Conservation (phyloP, 2,329 filamentous ascomycete genomes). For the Pyricularia sp. region DNA sequence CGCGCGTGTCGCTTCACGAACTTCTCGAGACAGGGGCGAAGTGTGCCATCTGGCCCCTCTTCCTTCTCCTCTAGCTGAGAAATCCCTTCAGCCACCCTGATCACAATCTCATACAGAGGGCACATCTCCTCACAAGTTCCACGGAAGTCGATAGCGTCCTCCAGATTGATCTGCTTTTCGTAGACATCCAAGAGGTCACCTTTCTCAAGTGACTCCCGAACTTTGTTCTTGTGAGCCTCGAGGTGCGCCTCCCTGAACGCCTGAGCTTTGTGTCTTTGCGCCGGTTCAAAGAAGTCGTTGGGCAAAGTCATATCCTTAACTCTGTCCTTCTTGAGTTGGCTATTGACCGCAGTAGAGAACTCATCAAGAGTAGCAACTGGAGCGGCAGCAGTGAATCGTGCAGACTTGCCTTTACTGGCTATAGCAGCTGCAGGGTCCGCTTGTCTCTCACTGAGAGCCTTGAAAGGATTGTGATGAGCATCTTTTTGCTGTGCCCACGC, state of each 20-base stretch:
- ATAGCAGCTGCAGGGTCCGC: not conserved
- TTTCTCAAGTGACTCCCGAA: conserved; percentile 43
- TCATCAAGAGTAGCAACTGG: conserved; percentile 6
- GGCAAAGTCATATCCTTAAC: conserved; percentile 44
- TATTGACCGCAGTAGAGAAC: conserved; percentile 37
- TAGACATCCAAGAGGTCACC: conserved; percentile 52
- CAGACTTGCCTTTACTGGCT: not conserved
- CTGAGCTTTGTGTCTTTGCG: conserved; percentile 37
- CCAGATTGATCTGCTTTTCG: conserved; percentile 45
- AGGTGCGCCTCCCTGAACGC: conserved; percentile 37
- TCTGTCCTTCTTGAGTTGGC: conserved; percentile 39
- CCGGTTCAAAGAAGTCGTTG: conserved; percentile 36
- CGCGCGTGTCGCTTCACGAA: conserved; percentile 58
- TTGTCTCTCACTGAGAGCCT: conserved; percentile 2
- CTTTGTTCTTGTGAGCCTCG: conserved; percentile 43
- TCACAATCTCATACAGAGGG: conserved; percentile 52
- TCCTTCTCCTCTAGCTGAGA: conserved; percentile 43
- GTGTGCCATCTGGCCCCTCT: conserved; percentile 24
- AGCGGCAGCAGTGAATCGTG: not conserved
- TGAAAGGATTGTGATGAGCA: conserved; percentile 3
- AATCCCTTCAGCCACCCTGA: conserved; percentile 47
- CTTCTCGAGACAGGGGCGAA: conserved; percentile 32
- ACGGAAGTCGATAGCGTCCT: conserved; percentile 53
- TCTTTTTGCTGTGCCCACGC: not conserved
- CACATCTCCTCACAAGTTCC: conserved; percentile 60